phyloP scores from a whole-genome alignment of 2,329 filamentous ascomycete genomes.

The Daldinia eschscholtzii region DNA sequence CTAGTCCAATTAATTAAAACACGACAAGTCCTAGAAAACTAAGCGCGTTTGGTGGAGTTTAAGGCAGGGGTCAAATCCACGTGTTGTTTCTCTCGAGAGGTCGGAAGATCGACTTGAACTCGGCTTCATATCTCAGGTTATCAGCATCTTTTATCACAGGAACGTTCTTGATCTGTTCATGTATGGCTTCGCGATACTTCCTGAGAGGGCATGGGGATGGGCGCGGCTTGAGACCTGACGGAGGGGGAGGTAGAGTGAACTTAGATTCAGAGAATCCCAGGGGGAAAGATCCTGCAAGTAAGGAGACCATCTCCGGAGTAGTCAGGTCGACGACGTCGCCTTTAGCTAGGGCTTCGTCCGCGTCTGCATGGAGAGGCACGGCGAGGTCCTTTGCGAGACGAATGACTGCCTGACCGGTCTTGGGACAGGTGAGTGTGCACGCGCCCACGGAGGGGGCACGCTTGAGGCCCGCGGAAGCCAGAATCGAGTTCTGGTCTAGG shows the following conservation, averaged over 20 bases:
- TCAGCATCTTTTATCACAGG: neutral
- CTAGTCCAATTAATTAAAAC: neutral
- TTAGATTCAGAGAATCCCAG: neutral
- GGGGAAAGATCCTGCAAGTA: neutral
- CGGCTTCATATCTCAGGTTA: neutral
- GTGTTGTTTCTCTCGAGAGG: neutral
- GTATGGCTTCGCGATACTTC: neutral
- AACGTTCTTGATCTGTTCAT: neutral
- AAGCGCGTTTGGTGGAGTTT: neutral
- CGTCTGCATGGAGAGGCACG: neutral
- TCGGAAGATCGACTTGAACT: neutral
- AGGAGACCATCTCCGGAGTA: neutral
- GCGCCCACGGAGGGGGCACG: too few species aligned
- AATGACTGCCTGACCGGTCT: neutral
- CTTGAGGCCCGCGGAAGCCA: slow-evolving; percentile 22
- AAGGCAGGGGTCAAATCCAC: neutral
- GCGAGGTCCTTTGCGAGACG: neutral
- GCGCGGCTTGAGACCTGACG: neutral
- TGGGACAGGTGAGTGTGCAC: neutral
- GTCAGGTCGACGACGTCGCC: slow-evolving; percentile 1
- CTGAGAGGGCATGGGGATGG: neutral
- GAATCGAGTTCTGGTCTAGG: slow-evolving; percentile 22
- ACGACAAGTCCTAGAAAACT: neutral
- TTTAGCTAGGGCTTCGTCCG: neutral
- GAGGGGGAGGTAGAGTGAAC: neutral